phyloP scores from a whole-genome alignment of 2,329 filamentous ascomycete genomes.

The Raffaelea deltoideospora region DNA sequence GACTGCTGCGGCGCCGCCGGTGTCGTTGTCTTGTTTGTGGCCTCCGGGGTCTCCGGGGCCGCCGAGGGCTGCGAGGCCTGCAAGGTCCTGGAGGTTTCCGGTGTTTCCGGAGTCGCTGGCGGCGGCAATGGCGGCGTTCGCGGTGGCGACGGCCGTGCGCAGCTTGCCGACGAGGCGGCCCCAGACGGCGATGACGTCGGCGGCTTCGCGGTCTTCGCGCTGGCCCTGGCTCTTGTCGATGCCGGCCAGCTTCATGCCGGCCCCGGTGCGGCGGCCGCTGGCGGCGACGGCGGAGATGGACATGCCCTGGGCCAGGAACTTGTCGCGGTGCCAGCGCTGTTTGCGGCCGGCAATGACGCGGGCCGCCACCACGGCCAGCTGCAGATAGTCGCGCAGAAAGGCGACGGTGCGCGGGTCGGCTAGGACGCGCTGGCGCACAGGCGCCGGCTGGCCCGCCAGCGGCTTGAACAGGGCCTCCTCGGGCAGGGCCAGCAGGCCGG shows the following conservation, averaged over 20 bases:
- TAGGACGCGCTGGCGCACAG: conserved; percentile 47
- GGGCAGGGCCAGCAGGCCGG: conserved; percentile 52
- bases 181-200: conserved; percentile 64
- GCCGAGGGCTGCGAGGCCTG: conserved; percentile 6
- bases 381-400: conserved; percentile 51
- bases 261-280: conserved; percentile 59
- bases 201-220: conserved; percentile 72
- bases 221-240: conserved; percentile 71
- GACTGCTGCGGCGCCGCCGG: too few species aligned
- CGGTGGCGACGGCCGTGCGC: conserved; percentile 54
- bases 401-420: conserved; percentile 43
- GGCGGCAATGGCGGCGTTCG: conserved; percentile 30
- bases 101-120: too few species aligned
- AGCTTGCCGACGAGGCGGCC: conserved; percentile 60
- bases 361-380: conserved; percentile 52
- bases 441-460: conserved; percentile 40
- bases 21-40: too few species aligned
- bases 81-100: too few species aligned
- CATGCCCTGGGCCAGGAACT: conserved; percentile 73
- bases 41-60: too few species aligned
- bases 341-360: conserved; percentile 74
- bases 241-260: conserved; percentile 75
- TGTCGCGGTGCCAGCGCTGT: conserved; percentile 81
- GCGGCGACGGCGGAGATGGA: conserved; percentile 54
- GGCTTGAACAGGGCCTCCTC: conserved; percentile 50